Evolutionary conservation across 441 rosid species (phyloP), one percentile per base, ranked within the genome.

Genomic region (Euphorbia celastroides): DNA sequence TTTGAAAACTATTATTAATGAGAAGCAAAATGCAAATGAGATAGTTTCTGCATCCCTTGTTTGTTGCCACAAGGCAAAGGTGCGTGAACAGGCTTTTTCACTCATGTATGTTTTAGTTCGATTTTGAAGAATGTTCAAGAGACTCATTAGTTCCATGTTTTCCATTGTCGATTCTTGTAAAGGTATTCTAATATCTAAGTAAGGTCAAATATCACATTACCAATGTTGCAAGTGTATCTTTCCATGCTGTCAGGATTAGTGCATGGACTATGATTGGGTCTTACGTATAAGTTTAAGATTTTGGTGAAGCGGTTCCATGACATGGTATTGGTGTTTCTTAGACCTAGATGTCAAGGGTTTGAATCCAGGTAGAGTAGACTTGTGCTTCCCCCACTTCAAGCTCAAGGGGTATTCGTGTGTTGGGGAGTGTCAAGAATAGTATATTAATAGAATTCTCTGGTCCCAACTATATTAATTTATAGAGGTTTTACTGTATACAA

Each of bases 51-150:
- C 91, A 46, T 94, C 98, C 79, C 81, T 89, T 62, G 79, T 94
- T 78, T 81, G 96, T 78, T 89, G 93, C 84, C 93, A 85, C 81
- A 89, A 82, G 75, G 94, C 96, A 66, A 94, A 94, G 98, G 99
- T 94, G 78, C 72, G 87, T 74, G 72, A 17, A 50, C 59, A 54
- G 69, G 36, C 61, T 65, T 63, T 57, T 62, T 75, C 55, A 28
- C 46, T n/a, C 50, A 25, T 64, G 19, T 64, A 56, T n/a, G 59
- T 65, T 75, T 67, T 55, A 23, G 25, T 48, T 72, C 57, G 26
- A 60, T 36, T 48, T 44, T 17, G 41, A 19, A 34, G 59, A 16
- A 11, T 20, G 41, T 48, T 22, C 58, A 26, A 72, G 42, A 41
- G 57, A 32, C 46, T 14, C 52, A n/a, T 55, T 57, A 6, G 13